Evolutionary conservation across 2,329 filamentous ascomycete species (phyloP).

Genomic region (Xylariaceae sp.): DNA sequence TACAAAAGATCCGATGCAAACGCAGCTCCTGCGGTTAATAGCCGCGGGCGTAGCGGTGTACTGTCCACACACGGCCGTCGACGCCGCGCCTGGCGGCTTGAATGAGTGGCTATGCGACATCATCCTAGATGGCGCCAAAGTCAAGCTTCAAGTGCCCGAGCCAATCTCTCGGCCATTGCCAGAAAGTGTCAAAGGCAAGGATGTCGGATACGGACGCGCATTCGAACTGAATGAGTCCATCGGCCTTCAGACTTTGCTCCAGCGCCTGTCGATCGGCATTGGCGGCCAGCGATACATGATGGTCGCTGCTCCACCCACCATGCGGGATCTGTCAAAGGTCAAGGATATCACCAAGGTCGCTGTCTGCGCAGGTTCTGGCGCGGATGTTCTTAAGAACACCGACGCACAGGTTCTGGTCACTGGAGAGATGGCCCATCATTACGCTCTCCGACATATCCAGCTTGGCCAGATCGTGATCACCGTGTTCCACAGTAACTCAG

Average conservation of each 20-base stretch:
- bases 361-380: slow-evolving; percentile 87
- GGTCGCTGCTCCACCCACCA: slow-evolving; percentile 44
- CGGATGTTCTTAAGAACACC: slow-evolving; percentile 65
- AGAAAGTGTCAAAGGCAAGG: slow-evolving; percentile 38
- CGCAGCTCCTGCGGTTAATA: slow-evolving; percentile 74
- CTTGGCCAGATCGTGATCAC: slow-evolving; percentile 77
- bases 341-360: slow-evolving; percentile 61
- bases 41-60: slow-evolving; percentile 92
- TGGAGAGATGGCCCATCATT: slow-evolving; percentile 91
- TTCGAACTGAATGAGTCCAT: slow-evolving; percentile 40
- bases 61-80: slow-evolving; percentile 90
- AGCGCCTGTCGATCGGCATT: slow-evolving; percentile 59
- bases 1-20: slow-evolving; percentile 78
- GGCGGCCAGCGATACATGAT: slow-evolving; percentile 58
- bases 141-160: slow-evolving; percentile 40
- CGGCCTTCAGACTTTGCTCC: slow-evolving; percentile 42
- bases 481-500: slow-evolving; percentile 90
- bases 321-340: slow-evolving; percentile 32
- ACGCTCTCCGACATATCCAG: slow-evolving; percentile 81
- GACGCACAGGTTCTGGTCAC: slow-evolving; percentile 81
- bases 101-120: slow-evolving; percentile 94
- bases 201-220: slow-evolving; percentile 49
- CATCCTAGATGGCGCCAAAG: slow-evolving; percentile 52
- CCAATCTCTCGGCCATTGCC: slow-evolving; percentile 41
- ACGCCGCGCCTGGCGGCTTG: slow-evolving; percentile 78